A percentile compares a stretch with the other conserved stretches of the same genome.
phyloP scores from a whole-genome alignment of 176 grass and related monocot species.

The Ananas comosus region DNA sequence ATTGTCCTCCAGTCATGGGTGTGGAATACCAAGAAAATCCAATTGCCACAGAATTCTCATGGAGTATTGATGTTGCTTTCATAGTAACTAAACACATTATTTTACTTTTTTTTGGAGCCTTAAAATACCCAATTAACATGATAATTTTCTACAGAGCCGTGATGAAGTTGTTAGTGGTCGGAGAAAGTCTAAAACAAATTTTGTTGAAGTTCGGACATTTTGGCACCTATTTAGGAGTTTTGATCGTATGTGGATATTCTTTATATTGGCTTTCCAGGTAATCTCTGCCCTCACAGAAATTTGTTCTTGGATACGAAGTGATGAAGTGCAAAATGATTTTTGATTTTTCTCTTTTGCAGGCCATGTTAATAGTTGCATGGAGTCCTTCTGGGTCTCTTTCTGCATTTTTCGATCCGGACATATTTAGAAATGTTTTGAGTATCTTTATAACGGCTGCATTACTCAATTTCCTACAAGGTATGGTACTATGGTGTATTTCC shows the following conservation, averaged over 20 bases:
- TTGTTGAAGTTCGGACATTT: slow-evolving; percentile 99
- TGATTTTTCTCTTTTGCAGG: slow-evolving; percentile 40
- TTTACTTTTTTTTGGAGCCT: not conserved
- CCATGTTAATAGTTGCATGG: slow-evolving; percentile 98
- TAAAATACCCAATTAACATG: not conserved
- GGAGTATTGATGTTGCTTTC: too few species aligned
- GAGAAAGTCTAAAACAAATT: slow-evolving; percentile 80
- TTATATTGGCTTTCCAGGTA: slow-evolving; percentile 93
- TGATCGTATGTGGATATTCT: slow-evolving; percentile 96
- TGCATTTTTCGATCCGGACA: slow-evolving; percentile 50
- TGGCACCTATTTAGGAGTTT: slow-evolving; percentile 95
- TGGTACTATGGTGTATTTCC: not conserved
- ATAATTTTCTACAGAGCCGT: slow-evolving; percentile 26
- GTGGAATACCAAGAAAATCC: too few species aligned
- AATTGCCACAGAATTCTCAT: too few species aligned
- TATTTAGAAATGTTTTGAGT: slow-evolving; percentile 82
- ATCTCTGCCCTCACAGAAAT: not conserved
- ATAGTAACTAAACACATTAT: too few species aligned
- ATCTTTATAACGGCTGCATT: slow-evolving; percentile 94
- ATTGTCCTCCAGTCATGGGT: too few species aligned
- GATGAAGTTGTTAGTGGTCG: slow-evolving; percentile 21
- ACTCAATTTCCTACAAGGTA: slow-evolving; percentile 94
- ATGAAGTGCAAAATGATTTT: slow-evolving; percentile 5
- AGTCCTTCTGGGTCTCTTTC: slow-evolving; percentile 47
- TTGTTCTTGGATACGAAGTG: not conserved